A percentile compares a stretch with the other conserved stretches of the same genome.
These are phyloP conservation scores for Speleostelium caveatum DNA, from an alignment of 78 protist genomes.

Conservation along the genomic window DNA sequence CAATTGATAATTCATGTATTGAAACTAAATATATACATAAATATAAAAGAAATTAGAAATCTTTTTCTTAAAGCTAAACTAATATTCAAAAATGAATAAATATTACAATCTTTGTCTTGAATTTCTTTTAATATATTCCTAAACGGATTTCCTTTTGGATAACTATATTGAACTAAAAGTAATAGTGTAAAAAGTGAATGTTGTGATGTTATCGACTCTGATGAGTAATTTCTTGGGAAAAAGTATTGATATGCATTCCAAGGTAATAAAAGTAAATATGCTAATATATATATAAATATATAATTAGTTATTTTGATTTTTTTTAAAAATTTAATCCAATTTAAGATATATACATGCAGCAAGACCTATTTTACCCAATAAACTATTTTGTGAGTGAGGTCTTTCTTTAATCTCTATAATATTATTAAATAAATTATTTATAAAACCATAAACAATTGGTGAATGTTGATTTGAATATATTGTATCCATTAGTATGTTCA, in stretches of 20 bases:
- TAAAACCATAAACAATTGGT: slow-evolving; percentile 25
- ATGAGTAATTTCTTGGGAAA: slow-evolving; percentile 19
- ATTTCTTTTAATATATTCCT: slow-evolving; percentile 37
- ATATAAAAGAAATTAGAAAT: slow-evolving; percentile 1
- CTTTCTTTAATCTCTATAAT: slow-evolving; percentile 32
- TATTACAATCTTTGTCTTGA: slow-evolving; percentile 59
- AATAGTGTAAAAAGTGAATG: slow-evolving; percentile 35
- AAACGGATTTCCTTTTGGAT: slow-evolving; percentile 62
- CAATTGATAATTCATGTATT: too few relatives aligned
- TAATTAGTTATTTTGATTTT: not conserved
- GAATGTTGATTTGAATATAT: slow-evolving; percentile 8
- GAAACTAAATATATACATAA: not conserved
- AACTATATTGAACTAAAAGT: slow-evolving; percentile 39
- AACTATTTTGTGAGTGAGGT: slow-evolving; percentile 24
- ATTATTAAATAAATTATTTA: slow-evolving; percentile 35
- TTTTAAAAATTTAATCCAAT: not conserved
- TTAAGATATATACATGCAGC: slow-evolving; percentile 66
- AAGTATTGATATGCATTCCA: slow-evolving; percentile 73
- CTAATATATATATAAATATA: not conserved
- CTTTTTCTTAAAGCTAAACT: not conserved
- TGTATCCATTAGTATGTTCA: slow-evolving; percentile 33
- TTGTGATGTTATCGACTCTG: slow-evolving; percentile 21
- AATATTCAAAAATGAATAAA: too few relatives aligned
- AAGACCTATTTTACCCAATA: slow-evolving; percentile 52
- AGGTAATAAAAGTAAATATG: slow-evolving; percentile 55